Base-by-base conservation (phyloP, 140 eudicot genomes). In the Ambrosia hybrid region DNA sequence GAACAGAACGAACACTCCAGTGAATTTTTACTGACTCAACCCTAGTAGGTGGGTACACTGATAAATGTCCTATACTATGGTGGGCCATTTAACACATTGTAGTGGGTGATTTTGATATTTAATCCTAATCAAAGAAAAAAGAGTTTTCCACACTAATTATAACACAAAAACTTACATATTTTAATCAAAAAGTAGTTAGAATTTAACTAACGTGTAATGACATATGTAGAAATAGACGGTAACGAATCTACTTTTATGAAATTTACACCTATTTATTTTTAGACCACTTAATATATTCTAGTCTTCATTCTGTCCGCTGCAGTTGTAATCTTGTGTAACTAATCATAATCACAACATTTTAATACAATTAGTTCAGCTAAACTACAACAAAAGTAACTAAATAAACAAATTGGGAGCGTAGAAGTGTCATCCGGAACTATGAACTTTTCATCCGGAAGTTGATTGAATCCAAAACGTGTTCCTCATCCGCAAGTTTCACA, bases 141-240 rank as follows among this genome's bases (percentile, higher is more conserved):
- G 38, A 12, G 3, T 14, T 17, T 52, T 51, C 45, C 6, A 41
- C 62, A n/a, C 55, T 16, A 64, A 52, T 51, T 58, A 39, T 13
- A 15, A 37, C 33, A 9, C 66, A 70, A 56, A 34, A 56, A 39
- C 65, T 16, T 36, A 39, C 3, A 53, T 16, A 5, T 37, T 14
- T 39, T 15, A 9, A 70, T 36, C 65, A 74, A 36, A 51, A 73
- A 16, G 64, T 73, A 33, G 13, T 12, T 49, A 73, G 63, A 63
- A 37, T 38, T 17, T 6, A 15, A 38, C 66, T 4, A 51, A 73
- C 9, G n/a, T 34, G 41, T 15, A 5, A 33, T 36, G 48, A 13
- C 34, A 30, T 9, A 57, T 17, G 26, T n/a, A 43, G 14, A 59
- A 72, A 41, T 58, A 72, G 34, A 59, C 2, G 36, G 37, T 45